phyloP scores from a whole-genome alignment of 2,329 filamentous ascomycete species.

The Colletotrichum tropicale region DNA sequence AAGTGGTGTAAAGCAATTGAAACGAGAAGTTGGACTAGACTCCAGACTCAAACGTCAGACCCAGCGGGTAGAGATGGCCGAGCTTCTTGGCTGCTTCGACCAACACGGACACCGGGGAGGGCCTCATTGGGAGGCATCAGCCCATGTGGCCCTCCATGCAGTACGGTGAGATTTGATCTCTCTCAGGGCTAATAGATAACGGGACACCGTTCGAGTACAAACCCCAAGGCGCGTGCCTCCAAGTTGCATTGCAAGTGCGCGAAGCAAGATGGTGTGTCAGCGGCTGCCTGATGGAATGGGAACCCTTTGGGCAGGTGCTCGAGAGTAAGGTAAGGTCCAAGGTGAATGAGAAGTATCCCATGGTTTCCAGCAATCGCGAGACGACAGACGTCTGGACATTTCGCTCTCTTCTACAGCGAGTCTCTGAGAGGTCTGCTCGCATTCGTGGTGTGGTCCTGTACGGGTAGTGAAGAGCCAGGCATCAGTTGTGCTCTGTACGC shows the following conservation, averaged over 20 bases:
- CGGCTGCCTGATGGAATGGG: conserved; percentile 2
- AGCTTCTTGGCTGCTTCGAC: not conserved
- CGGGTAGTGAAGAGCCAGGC: not conserved
- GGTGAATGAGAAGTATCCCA: not conserved
- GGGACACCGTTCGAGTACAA: not conserved
- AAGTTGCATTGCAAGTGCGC: not conserved
- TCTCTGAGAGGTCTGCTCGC: not conserved
- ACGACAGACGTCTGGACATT: not conserved
- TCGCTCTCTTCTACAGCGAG: not conserved
- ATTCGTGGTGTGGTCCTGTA: not conserved
- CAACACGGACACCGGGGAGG: not conserved
- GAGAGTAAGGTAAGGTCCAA: not conserved
- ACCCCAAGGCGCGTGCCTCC: not conserved
- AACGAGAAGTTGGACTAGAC: not conserved
- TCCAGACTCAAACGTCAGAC: not conserved
- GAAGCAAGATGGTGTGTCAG: conserved; percentile 12
- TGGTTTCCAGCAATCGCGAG: not conserved
- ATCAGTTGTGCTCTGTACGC: not conserved
- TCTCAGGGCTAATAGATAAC: not conserved
- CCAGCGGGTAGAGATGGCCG: not conserved
- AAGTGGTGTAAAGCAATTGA: not conserved
- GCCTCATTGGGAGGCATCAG: not conserved
- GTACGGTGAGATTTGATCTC: not conserved
- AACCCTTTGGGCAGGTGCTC: not conserved
- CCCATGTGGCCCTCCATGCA: not conserved